Percentiles rank a stretch among this genome's conserved stretches.
Evolutionary conservation across 805 yeast genomes (phyloP).

Genomic region (Nakazawaea siamensis): DNA sequence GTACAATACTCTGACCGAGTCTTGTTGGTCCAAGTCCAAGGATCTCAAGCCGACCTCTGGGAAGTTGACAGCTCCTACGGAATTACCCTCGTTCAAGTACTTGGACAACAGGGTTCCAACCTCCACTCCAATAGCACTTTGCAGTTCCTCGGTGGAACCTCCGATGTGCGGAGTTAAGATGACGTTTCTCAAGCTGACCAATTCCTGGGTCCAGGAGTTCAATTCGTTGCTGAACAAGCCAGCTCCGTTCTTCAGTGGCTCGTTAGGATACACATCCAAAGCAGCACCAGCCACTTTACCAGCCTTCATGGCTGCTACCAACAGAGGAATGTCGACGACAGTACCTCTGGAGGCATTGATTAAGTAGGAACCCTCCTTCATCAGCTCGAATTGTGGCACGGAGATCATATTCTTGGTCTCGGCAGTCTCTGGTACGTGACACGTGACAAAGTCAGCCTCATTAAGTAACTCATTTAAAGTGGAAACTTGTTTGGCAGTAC

Average conservation of each 20-base stretch:
- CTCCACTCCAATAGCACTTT: constrained; percentile 94
- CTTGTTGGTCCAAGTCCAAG: constrained; percentile 76
- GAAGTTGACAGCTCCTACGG: constrained; percentile 96
- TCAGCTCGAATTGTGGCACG: constrained; percentile 85
- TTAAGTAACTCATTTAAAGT: constrained; percentile 76
- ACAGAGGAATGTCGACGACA: constrained; percentile 92
- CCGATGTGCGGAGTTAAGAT: constrained; percentile 97
- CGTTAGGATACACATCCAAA: constrained; percentile 91
- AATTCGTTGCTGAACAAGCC: constrained; percentile 63
- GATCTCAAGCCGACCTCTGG: constrained; percentile 94
- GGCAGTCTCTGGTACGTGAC: constrained; percentile 91
- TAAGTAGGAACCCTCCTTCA: constrained; percentile 93
- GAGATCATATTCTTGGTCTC: constrained; percentile 90
- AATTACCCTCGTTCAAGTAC: constrained; percentile 92
- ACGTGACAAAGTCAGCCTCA: constrained; percentile 80
- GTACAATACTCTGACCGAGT: constrained; percentile 87
- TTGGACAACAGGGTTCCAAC: constrained; percentile 80
- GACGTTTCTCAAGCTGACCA: constrained; percentile 75
- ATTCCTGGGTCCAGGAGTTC: constrained; percentile 79
- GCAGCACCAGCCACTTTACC: constrained; percentile 98
- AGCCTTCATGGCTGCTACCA: constrained; percentile 82
- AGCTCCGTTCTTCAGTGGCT: constrained; percentile 95
- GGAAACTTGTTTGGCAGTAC: constrained; percentile 90
- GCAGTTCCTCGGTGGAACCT: constrained; percentile 99
- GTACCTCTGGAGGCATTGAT: constrained; percentile 98